Percentiles rank a stretch among this genome's conserved stretches.
These are phyloP conservation scores for Ceratocystis alfenasii DNA, from an alignment of 2,329 filamentous ascomycete genomes.

Conservation along the genomic window DNA sequence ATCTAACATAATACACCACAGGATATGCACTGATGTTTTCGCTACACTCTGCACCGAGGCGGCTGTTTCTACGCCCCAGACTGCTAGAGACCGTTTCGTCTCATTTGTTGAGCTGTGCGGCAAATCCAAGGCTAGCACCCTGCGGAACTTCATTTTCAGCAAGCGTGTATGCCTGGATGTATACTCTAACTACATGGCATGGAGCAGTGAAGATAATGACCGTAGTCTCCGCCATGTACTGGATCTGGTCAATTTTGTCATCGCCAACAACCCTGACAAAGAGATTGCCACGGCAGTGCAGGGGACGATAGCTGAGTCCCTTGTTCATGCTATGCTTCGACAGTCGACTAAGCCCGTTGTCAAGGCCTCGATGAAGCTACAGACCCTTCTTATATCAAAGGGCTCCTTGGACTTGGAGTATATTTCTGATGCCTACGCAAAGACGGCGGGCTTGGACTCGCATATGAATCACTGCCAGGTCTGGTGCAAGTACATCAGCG, in stretches of 20 bases:
- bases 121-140: conserved; percentile 35
- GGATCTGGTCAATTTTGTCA: conserved; percentile 43
- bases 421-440: conserved; percentile 34
- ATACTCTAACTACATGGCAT: conserved; percentile 53
- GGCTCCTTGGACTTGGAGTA: conserved; percentile 40
- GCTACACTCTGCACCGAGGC: conserved; percentile 40
- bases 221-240: conserved; percentile 51
- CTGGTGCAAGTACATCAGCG: conserved; percentile 42
- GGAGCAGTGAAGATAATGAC: conserved; percentile 54
- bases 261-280: conserved; percentile 38
- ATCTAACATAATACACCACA: conserved; percentile 7
- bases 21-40: conserved; percentile 36
- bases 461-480: conserved; percentile 30
- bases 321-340: conserved; percentile 48
- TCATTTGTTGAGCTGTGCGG: conserved; percentile 47
- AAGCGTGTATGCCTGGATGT: conserved; percentile 37
- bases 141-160: conserved; percentile 42
- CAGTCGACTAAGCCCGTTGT: conserved; percentile 51
- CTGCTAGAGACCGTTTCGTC: conserved; percentile 20
- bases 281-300: conserved; percentile 33
- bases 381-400: conserved; percentile 55
- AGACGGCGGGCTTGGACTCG: conserved; percentile 27
- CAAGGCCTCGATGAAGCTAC: conserved; percentile 56
- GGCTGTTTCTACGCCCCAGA: conserved; percentile 19
- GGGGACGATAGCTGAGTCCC: conserved; percentile 36